Evolutionary conservation across 2,329 filamentous ascomycete genomes (phyloP), one percentile per base, ranked within the genome.

Genomic region (Orbilia brochopaga): DNA sequence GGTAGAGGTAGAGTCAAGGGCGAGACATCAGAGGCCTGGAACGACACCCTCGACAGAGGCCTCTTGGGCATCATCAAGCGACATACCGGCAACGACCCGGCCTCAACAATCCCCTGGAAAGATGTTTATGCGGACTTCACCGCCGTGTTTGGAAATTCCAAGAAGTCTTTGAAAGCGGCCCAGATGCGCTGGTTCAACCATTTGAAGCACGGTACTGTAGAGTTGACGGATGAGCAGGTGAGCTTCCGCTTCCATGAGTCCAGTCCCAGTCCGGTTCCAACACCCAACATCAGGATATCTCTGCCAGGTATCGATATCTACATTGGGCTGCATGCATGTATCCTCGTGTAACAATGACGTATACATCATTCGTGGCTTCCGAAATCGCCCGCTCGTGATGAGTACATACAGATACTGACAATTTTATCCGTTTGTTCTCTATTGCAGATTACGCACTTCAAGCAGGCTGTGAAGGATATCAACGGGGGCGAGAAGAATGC

Each of bases 381-480:
- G 27, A 32, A 32, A 32, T 3, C 8, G 3, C 8, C 27, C 27
- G 27, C 4, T 32, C 8, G 8, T 32, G 8, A 4, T 32, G 27
- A 3, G 27, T 32, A 32, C 8, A 15, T 46, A n/a, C 13, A 15
- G 4, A 13, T n/a, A 46, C 11, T 13, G 48, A 51, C 48, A 24
- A 32, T 13, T 4, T 4, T 42, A 15, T 42, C 30, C 51, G 27
- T 35, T 35, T 7, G 27, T 7, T n/a, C n/a, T 13, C 8, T 44
- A 4, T 32, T 32, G 1, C 46, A 69, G 65, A 58, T 35, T 0
- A 40, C 5, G 1, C n/a, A 21, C 24, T 70, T 70, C 35, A 59
- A 46, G 19, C 66, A 70, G 51, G 66, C 66, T 24, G 66, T 70
- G 1, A 55, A 51, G n/a, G 66, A 70, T 35, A 70, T 70, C 13